These are phyloP conservation scores for Capronia coronata DNA, from an alignment of 2,329 filamentous ascomycete genomes.

Conservation along the genomic window DNA sequence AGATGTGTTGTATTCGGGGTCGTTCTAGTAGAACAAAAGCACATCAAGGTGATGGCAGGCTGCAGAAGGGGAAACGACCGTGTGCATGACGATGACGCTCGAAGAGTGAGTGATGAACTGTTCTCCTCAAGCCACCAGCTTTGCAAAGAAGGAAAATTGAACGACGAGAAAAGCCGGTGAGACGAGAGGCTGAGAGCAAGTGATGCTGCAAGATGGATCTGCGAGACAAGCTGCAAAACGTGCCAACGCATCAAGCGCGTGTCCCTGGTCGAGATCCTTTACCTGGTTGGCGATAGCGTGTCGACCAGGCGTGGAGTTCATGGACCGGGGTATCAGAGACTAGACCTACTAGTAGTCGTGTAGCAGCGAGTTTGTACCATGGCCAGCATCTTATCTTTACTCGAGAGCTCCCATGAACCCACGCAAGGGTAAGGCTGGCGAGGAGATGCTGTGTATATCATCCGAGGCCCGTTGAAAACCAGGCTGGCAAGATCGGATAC, in stretches of 20 bases:
- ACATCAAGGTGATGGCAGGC: too few relatives aligned
- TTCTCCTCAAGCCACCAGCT: slow-evolving; percentile 2
- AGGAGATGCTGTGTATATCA: background rate
- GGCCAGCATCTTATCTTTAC: background rate
- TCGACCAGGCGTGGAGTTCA: background rate
- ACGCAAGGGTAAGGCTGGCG: too few relatives aligned
- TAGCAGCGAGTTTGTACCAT: background rate
- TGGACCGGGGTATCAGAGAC: background rate
- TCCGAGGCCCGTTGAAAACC: background rate
- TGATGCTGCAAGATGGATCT: slow-evolving; percentile 6
- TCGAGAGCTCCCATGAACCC: background rate
- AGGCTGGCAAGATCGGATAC: background rate
- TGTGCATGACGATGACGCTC: background rate
- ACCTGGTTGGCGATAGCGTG: slow-evolving; percentile 23
- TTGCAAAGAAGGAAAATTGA: background rate
- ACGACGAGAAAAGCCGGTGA: slow-evolving; percentile 2
- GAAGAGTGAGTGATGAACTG: slow-evolving; percentile 7
- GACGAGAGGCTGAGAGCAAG: slow-evolving; percentile 23
- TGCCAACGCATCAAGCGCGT: slow-evolving; percentile 28
- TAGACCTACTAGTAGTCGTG: background rate
- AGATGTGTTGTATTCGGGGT: too few relatives aligned
- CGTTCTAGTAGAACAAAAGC: too few relatives aligned
- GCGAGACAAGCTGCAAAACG: slow-evolving; percentile 16
- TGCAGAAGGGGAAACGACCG: background rate
- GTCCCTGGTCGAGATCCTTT: slow-evolving; percentile 16